Evolutionary conservation across 2,329 filamentous ascomycete species (phyloP).

Genomic region (Fusarium floridanum): DNA sequence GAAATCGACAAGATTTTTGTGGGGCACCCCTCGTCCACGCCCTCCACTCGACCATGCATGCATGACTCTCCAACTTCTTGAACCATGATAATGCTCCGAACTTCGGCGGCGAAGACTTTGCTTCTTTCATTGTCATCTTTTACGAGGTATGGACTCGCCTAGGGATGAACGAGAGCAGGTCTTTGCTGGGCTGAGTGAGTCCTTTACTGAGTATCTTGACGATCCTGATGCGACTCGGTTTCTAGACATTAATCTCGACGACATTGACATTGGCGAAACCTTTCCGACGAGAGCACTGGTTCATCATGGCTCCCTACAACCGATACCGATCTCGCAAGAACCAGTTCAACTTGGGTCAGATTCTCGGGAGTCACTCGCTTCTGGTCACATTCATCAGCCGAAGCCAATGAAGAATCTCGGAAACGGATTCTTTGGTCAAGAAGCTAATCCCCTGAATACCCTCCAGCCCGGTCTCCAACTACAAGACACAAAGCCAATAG

Average conservation of each 20-base stretch:
- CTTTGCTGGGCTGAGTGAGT: neutral
- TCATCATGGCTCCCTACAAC: neutral
- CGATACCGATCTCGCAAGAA: rapidly evolving
- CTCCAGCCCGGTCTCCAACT: neutral
- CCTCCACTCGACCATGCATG: neutral
- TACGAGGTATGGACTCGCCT: neutral
- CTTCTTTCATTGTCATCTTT: neutral
- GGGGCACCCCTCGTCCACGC: conserved; percentile 1
- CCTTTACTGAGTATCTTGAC: neutral
- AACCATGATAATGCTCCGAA: conserved; percentile 3
- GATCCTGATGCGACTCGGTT: neutral
- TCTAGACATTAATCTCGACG: neutral
- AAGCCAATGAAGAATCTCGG: neutral
- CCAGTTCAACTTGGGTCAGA: too few species aligned
- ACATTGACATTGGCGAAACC: neutral
- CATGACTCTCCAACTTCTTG: neutral
- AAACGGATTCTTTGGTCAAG: neutral
- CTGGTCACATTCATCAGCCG: neutral
- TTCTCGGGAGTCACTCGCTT: neutral
- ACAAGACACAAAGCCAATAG: neutral
- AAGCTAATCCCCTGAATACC: neutral
- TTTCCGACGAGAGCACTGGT: neutral
- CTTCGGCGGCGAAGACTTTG: neutral
- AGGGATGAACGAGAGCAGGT: neutral
- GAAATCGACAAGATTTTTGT: conserved; percentile 19